phyloP scores from a whole-genome alignment of 768 basidiomycete genomes.

The Leccinum subgranulosum region DNA sequence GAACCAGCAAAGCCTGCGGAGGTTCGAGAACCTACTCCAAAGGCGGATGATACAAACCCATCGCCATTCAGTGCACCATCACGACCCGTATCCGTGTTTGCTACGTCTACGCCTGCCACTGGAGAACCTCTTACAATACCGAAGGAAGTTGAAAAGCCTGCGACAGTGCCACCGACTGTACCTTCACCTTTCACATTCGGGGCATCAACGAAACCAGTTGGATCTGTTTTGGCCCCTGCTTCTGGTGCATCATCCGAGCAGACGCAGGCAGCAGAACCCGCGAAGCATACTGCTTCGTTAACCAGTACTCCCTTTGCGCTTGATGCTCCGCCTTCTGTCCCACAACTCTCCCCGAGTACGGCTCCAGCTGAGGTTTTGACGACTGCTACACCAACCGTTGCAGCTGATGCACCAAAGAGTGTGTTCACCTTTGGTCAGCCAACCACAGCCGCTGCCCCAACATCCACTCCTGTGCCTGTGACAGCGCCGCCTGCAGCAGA shows the following conservation, averaged over 20 bases:
- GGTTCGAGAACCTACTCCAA: not conserved
- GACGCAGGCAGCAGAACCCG: constrained; percentile 1
- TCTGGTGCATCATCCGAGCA: constrained; percentile 9
- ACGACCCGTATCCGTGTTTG: constrained; percentile 6
- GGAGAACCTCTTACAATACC: constrained; percentile 7
- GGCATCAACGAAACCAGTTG: constrained; percentile 19
- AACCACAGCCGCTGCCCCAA: constrained; percentile 5
- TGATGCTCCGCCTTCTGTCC: constrained; percentile 15
- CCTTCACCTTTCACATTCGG: constrained; percentile 30
- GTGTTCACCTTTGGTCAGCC: constrained; percentile 33
- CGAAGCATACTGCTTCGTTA: constrained; percentile 6
- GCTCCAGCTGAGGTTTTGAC: constrained; percentile 1
- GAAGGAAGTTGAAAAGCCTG: constrained; percentile 18
- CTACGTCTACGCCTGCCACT: constrained; percentile 7
- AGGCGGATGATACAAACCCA: constrained; percentile 6
- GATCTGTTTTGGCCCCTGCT: constrained; percentile 12
- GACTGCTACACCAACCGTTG: constrained; percentile 8
- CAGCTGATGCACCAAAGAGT: constrained; percentile 31
- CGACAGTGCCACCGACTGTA: constrained; percentile 3
- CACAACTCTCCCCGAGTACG: constrained; percentile 1
- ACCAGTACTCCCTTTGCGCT: constrained; percentile 26
- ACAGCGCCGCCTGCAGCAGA: constrained; percentile 26
- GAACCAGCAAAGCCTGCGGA: constrained; percentile 9
- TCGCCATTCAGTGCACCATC: constrained; percentile 11
- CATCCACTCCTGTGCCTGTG: constrained; percentile 6